These are phyloP conservation scores for Chrysophaeum taylorii DNA, from an alignment of 352 stramenopile species.

Conservation along the genomic window DNA sequence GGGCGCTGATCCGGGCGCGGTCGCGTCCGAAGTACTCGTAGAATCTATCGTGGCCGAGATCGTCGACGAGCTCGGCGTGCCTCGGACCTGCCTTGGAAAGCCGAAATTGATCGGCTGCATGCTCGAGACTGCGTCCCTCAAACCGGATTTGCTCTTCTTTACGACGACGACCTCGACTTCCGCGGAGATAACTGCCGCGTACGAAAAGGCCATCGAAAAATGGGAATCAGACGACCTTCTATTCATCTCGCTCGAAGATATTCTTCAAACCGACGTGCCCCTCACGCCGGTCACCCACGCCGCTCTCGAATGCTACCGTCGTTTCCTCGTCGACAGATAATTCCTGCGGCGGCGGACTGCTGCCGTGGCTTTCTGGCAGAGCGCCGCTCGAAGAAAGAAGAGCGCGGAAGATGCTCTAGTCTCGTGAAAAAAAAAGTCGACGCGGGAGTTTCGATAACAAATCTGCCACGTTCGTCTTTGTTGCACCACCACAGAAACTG, in stretches of 20 bases:
- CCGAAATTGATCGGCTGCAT: not conserved
- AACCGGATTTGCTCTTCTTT: constrained; percentile 8
- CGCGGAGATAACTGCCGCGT: not conserved
- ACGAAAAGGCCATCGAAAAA: not conserved
- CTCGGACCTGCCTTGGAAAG: not conserved
- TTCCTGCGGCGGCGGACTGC: too few relatives aligned
- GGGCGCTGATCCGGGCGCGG: not conserved
- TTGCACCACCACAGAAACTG: too few relatives aligned
- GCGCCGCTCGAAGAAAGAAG: too few relatives aligned
- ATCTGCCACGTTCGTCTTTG: too few relatives aligned
- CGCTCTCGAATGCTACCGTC: too few relatives aligned
- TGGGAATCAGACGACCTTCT: not conserved
- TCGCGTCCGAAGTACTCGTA: not conserved
- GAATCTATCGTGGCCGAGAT: not conserved
- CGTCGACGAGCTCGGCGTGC: constrained; percentile 7
- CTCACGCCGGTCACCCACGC: too few relatives aligned
- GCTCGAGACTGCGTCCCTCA: not conserved
- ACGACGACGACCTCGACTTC: not conserved
- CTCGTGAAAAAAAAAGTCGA: too few relatives aligned
- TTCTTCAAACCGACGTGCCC: too few relatives aligned
- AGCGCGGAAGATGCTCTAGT: too few relatives aligned
- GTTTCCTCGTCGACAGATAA: too few relatives aligned
- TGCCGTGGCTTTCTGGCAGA: too few relatives aligned
- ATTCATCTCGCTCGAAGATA: not conserved
- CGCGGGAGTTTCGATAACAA: too few relatives aligned